Conservation (phyloP, 2,329 filamentous ascomycete genomes). For the Zasmidium cellare region DNA sequence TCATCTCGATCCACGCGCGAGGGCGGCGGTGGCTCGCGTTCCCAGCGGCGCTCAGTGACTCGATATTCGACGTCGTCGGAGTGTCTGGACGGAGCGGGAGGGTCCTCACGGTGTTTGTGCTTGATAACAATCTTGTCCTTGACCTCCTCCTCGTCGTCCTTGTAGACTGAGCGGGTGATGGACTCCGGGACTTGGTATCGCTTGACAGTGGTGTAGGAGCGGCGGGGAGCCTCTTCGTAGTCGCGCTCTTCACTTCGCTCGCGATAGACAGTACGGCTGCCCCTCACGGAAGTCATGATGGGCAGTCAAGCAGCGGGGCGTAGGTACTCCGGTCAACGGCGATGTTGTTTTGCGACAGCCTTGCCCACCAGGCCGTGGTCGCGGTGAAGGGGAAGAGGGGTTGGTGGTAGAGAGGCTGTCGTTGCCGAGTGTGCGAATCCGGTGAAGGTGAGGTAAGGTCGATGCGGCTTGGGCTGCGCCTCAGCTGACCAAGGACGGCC, state of each 20-base stretch:
- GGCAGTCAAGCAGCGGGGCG: neutral
- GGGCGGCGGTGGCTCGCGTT: neutral
- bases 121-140: conserved; percentile 52
- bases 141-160: conserved; percentile 38
- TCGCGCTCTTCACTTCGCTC: conserved; percentile 48
- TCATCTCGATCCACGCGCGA: conserved; percentile 20
- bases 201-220: conserved; percentile 57
- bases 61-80: conserved; percentile 29
- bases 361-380: neutral
- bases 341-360: neutral
- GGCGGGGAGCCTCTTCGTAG: conserved; percentile 40
- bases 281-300: conserved; percentile 39
- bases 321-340: conserved; percentile 1
- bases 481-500: neutral
- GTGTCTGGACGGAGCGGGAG: conserved; percentile 14
- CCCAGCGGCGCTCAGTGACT: conserved; percentile 19
- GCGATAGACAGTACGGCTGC: conserved; percentile 40
- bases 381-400: neutral
- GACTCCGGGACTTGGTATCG: conserved; percentile 59
- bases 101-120: conserved; percentile 22
- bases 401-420: neutral
- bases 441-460: neutral
- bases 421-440: neutral
- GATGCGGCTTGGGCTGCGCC: neutral
- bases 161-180: conserved; percentile 34